Evolutionary conservation across 345 rosid genomes (phyloP).

Genomic region (Anacardium occidentale): DNA sequence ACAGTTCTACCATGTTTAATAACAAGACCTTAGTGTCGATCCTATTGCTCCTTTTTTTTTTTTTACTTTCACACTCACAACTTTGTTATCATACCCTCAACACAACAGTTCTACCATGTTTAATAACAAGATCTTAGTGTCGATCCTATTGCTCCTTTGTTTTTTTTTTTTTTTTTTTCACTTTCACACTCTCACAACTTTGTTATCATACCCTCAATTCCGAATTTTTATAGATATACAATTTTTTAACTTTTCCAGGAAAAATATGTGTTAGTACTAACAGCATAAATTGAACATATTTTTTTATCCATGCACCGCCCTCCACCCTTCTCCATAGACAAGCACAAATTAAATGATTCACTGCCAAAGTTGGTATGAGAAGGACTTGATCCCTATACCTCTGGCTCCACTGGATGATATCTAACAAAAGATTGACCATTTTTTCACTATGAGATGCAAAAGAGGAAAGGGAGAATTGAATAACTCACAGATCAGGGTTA

Average conservation of each 20-base stretch:
- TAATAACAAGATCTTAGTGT: background rate
- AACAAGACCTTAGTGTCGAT: background rate
- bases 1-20: background rate
- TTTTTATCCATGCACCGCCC: too few species aligned
- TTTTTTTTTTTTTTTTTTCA: too few species aligned
- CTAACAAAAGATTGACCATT: background rate
- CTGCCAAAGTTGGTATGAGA: too few species aligned
- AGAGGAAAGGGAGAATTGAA: slow-evolving; percentile 1
- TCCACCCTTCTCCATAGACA: too few species aligned
- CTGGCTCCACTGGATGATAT: too few species aligned
- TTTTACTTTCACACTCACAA: background rate
- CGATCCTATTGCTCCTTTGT: background rate
- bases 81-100: background rate
- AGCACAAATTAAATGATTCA: too few species aligned
- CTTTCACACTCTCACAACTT: background rate
- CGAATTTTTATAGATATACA: background rate
- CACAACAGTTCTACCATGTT: background rate
- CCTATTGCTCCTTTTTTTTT: background rate
- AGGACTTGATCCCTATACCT: background rate
- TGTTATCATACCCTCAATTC: background rate
- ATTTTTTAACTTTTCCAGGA: background rate
- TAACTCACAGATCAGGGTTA: slow-evolving; percentile 92
- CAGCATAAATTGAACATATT: too few species aligned
- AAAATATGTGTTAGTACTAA: too few species aligned
- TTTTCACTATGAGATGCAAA: background rate